Base-by-base conservation (phyloP, 2,329 filamentous ascomycete genomes). In the Fusarium sp. region DNA sequence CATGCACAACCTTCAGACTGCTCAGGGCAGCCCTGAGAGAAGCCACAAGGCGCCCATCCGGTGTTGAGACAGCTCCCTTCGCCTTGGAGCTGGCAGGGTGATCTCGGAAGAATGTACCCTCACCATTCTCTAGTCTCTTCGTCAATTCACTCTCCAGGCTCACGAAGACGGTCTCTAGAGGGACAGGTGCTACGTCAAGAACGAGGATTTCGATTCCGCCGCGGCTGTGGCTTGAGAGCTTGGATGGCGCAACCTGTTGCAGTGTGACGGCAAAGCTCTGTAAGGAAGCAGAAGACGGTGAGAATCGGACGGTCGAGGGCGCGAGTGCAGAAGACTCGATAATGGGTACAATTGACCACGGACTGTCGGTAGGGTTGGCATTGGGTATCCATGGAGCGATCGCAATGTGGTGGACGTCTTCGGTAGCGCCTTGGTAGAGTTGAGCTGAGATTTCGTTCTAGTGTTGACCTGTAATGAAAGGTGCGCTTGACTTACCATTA, bases 291-390 rank as follows among this genome's bases (percentile, higher is more conserved):
- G 90, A 97, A 52, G 87, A 87, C 0, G 93, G 89, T 17, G 93
- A 92, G 75, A 95, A 92, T 68, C 95, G 91, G 42, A 98, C 87
- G 3, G 93, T 97, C 9, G 93, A 94, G 71, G 92, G 89, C 22
- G 93, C 88, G 46, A 94, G 86, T 14, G 88, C 87, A 46, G 89
- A 86, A 45, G 90, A 90, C 71, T 86, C 85, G 27, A 86, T 86
- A 65, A 97, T 89, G 3, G 95, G 93, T 38, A 98, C 88, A 54
- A 98, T 89, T 12, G 94, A 94, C 96, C 96, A 99, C 50, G 88
- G 87, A 22, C 90, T 88, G 64, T 90, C 89, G 78, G 92, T 86
- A 25, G 88, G 82, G 10, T 83, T 84, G 39, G 85, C 80, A 60
- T 83, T 85, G 17, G 93, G 91, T 3, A 88, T 84, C 92, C 92